Conservation (phyloP, 164 flowering plant species). For the Dillenia suffruticosa region DNA sequence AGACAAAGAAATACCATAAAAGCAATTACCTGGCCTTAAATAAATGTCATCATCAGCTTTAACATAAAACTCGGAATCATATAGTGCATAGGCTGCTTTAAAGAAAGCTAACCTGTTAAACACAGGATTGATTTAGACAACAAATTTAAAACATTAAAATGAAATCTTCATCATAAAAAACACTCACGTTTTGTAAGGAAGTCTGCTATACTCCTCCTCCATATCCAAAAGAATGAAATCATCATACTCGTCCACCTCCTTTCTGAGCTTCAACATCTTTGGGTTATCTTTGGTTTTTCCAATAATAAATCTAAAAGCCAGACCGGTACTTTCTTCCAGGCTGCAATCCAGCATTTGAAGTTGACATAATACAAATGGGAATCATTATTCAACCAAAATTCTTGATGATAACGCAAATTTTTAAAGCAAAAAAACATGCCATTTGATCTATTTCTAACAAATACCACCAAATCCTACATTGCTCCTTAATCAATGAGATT, state of each 20-base stretch:
- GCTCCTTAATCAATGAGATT: no score
- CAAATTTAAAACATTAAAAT: background rate
- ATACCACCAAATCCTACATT: no score
- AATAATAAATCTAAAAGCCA: conserved; percentile 88
- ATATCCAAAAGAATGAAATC: conserved; percentile 88
- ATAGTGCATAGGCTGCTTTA: conserved; percentile 81
- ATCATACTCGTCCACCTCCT: conserved; percentile 76
- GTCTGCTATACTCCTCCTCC: conserved; percentile 87
- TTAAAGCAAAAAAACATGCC: no score
- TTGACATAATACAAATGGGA: no score
- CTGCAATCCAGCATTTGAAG: conserved; percentile 37
- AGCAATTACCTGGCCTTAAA: conserved; percentile 69
- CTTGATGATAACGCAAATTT: no score
- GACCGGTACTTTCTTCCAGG: conserved; percentile 92
- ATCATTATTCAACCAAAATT: no score
- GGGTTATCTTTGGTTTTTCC: conserved; percentile 62
- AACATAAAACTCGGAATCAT: conserved; percentile 87
- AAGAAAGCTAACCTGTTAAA: conserved; percentile 71
- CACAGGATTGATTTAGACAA: background rate
- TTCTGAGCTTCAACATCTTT: conserved; percentile 80
- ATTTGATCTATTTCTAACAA: no score
- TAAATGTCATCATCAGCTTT: conserved; percentile 98
- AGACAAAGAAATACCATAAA: background rate
- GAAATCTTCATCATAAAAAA: conserved; percentile 6
- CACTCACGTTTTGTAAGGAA: conserved; percentile 95